Percentiles rank a stretch among this genome's conserved stretches.
phyloP scores from a whole-genome alignment of 2,329 filamentous ascomycete species.

The Colletotrichum falcatum region DNA sequence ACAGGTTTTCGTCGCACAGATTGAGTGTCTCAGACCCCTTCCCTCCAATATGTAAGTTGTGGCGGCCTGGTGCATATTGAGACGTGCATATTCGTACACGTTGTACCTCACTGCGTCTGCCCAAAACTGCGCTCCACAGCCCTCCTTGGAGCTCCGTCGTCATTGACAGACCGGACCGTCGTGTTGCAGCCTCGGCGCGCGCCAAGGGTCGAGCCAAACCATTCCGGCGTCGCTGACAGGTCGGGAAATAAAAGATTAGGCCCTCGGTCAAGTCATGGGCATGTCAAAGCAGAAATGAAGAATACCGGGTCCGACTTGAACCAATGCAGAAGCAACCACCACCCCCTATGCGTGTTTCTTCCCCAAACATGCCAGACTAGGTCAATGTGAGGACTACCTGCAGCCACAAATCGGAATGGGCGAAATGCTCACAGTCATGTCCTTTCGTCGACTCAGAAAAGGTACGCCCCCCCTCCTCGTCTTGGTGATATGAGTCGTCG shows the following conservation, averaged over 20 bases:
- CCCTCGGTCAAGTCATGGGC: neutral
- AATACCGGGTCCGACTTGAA: neutral
- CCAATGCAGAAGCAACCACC: slow-evolving; percentile 12
- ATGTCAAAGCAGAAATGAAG: slow-evolving; percentile 8
- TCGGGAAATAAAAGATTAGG: slow-evolving; percentile 11
- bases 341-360: slow-evolving; percentile 14
- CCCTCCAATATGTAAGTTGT: slow-evolving; percentile 7
- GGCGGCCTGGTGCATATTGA: slow-evolving; percentile 27
- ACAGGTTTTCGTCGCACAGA: slow-evolving; percentile 33
- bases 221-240: slow-evolving; percentile 17
- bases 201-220: slow-evolving; percentile 2
- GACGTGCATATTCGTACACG: slow-evolving; percentile 16
- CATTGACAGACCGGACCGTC: slow-evolving; percentile 5
- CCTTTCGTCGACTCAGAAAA: slow-evolving; percentile 11
- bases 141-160: slow-evolving; percentile 1
- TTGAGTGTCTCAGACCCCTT: slow-evolving; percentile 28
- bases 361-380: slow-evolving; percentile 13
- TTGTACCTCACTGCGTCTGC: slow-evolving; percentile 7
- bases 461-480: neutral
- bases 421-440: neutral
- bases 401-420: slow-evolving; percentile 13
- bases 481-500: slow-evolving; percentile 25
- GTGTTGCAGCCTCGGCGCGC: slow-evolving; percentile 15
- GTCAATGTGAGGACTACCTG: slow-evolving; percentile 1
- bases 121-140: neutral